Base-by-base conservation (phyloP, 106 monocot genomes). In the Dactylorhiza incarnata region DNA sequence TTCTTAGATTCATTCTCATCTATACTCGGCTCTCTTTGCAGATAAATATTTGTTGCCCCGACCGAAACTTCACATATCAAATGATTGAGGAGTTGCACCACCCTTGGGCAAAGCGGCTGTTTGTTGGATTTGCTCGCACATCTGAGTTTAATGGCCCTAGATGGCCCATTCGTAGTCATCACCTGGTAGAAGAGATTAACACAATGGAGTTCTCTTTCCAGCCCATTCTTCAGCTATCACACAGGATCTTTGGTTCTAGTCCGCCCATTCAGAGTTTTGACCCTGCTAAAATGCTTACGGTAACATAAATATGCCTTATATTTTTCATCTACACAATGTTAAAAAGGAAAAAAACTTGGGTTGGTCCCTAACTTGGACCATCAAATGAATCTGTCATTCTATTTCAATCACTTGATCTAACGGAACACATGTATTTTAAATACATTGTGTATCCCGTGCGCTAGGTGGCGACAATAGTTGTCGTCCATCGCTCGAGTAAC, bases 241-340 rank as follows among this genome's bases (percentile, higher is more conserved):
- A 89, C 66, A 81, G 80, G 72, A 97, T 97, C 77, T 97, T 97
- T 91, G 94, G 97, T 67, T 97, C 97, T 67, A 89, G 86, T 81
- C 97, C 91, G 48, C 94, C 94, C 5, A 81, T 97, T 68, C 91
- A 74, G 68, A 97, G 86, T 68, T 97, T 94, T 80, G 94, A 94
- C 59, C 91, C 94, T 54, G 93, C 97, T 52, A 96, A 94, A 85
- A 91, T 94, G 97, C 97, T 97, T 49, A 89, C 97, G 74, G 97
- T 97, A 91, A 81, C 23, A 23, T 19, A 72, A 72, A 72, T 49
- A 49, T 47, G 17, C 6, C 49, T 16, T 47, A 20, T 20, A 73
- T 16, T 20, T 22, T 53, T 58, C 17, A 26, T 15, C 62, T 37
- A 37, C 37, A 37, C 3, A 37, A 37, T 37, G 37, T 37, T 37